These are phyloP conservation scores for Colletotrichum viniferum DNA, from an alignment of 2,329 filamentous ascomycete species.

Conservation along the genomic window DNA sequence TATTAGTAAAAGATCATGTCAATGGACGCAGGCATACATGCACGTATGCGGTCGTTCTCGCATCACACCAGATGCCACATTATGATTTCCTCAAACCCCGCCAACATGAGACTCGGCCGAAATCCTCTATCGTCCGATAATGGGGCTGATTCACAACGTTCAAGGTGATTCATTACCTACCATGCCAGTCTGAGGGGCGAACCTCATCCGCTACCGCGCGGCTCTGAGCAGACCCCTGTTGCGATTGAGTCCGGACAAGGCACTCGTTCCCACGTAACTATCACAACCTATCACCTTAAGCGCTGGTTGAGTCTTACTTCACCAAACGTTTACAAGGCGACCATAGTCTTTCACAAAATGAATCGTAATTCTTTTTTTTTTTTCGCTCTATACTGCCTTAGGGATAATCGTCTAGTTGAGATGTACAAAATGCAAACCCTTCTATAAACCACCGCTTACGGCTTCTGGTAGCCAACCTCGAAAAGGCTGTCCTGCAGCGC, in stretches of 20 bases:
- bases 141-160: not conserved
- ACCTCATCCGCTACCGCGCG: not conserved
- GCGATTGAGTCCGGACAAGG: not conserved
- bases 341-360: not conserved
- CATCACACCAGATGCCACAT: not conserved
- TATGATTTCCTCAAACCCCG: not conserved
- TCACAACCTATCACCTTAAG: not conserved
- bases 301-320: not conserved
- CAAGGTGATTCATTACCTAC: not conserved
- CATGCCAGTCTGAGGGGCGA: not conserved
- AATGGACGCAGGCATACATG: not conserved
- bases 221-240: not conserved
- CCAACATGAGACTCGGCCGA: not conserved
- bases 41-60: not conserved
- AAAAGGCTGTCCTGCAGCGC: slow-evolving; percentile 75
- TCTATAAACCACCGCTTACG: slow-evolving; percentile 27
- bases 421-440: not conserved
- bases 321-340: not conserved
- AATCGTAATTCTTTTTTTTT: not conserved
- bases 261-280: not conserved
- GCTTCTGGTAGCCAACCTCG: slow-evolving; percentile 72
- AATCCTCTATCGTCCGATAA: not conserved
- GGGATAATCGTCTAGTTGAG: not conserved
- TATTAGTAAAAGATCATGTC: not conserved
- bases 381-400: not conserved